Percentiles rank a stretch among this genome's conserved stretches.
These are phyloP conservation scores for Rhizophagus clarus DNA, from an alignment of 192 early-diverging fungal genomes.

Conservation along the genomic window DNA sequence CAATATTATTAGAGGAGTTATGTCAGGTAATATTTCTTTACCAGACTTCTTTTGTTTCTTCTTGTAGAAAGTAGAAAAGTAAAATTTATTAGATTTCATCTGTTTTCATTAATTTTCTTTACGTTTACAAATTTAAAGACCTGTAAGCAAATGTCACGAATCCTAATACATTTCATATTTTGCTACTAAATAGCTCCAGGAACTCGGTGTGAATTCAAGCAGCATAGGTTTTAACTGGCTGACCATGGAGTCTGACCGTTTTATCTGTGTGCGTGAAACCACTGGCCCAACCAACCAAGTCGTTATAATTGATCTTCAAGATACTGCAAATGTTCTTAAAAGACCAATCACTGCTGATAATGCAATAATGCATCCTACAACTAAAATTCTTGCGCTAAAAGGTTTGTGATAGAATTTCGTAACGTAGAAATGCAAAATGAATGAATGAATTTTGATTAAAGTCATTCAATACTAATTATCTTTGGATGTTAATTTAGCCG, in stretches of 20 bases:
- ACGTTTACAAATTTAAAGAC: neutral
- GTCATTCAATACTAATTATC: neutral
- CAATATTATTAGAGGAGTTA: neutral
- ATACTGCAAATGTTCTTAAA: slow-evolving; percentile 79
- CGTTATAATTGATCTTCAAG: slow-evolving; percentile 91
- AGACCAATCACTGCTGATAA: slow-evolving; percentile 97
- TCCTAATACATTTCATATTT: neutral
- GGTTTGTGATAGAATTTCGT: slow-evolving; percentile 47
- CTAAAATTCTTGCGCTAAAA: slow-evolving; percentile 96
- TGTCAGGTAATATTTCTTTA: neutral
- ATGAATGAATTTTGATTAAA: neutral
- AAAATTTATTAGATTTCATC: neutral
- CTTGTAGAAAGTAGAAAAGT: too few species aligned
- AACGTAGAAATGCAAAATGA: neutral
- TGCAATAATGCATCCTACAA: slow-evolving; percentile 96
- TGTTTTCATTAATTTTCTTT: neutral
- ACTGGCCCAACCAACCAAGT: slow-evolving; percentile 62
- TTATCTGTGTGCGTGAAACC: slow-evolving; percentile 92
- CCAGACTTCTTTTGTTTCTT: too few species aligned
- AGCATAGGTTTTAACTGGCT: slow-evolving; percentile 97
- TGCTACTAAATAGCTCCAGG: slow-evolving; percentile 70
- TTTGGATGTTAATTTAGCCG: slow-evolving; percentile 54
- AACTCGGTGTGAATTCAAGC: slow-evolving; percentile 85
- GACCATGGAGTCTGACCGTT: slow-evolving; percentile 97
- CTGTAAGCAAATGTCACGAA: neutral